Conservation (phyloP, 495 filamentous ascomycete genomes). For the Penicillium tannophilum region DNA sequence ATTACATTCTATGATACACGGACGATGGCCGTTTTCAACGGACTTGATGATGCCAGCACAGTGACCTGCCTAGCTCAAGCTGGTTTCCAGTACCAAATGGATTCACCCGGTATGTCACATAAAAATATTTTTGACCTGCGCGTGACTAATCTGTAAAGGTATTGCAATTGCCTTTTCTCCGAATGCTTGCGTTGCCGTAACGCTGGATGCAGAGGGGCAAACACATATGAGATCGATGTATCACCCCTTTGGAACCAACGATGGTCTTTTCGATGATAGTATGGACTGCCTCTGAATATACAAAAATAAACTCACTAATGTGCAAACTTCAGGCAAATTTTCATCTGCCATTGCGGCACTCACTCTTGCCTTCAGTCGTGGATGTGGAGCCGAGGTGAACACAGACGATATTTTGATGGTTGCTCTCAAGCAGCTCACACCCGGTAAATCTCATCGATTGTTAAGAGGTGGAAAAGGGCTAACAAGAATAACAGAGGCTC, state of each 20-base stretch:
- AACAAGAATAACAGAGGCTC: conserved; percentile 32
- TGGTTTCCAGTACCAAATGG: conserved; percentile 65
- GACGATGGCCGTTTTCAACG: conserved; percentile 65
- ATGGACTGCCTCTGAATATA: conserved; percentile 12
- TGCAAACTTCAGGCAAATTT: conserved; percentile 41
- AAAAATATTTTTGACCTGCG: neutral
- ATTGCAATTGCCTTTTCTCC: conserved; percentile 73
- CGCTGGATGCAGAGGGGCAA: conserved; percentile 65
- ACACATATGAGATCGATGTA: conserved; percentile 65
- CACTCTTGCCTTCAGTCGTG: conserved; percentile 59
- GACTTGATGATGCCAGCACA: conserved; percentile 59
- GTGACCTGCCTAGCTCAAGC: conserved; percentile 71
- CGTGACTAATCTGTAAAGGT: conserved; percentile 39
- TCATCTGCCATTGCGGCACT: conserved; percentile 59
- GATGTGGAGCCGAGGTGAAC: conserved; percentile 56
- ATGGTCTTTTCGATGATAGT: conserved; percentile 46
- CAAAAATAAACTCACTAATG: conserved; percentile 15
- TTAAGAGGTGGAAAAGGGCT: neutral
- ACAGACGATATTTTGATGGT: conserved; percentile 78
- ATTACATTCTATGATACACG: conserved; percentile 74
- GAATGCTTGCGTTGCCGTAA: conserved; percentile 66
- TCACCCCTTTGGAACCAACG: conserved; percentile 45
- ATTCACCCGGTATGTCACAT: conserved; percentile 29
- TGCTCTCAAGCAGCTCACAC: conserved; percentile 51
- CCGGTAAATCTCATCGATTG: conserved; percentile 41